These are phyloP conservation scores for Nitzschia sp. DNA, from an alignment of 108 stramenopile species.

Conservation along the genomic window DNA sequence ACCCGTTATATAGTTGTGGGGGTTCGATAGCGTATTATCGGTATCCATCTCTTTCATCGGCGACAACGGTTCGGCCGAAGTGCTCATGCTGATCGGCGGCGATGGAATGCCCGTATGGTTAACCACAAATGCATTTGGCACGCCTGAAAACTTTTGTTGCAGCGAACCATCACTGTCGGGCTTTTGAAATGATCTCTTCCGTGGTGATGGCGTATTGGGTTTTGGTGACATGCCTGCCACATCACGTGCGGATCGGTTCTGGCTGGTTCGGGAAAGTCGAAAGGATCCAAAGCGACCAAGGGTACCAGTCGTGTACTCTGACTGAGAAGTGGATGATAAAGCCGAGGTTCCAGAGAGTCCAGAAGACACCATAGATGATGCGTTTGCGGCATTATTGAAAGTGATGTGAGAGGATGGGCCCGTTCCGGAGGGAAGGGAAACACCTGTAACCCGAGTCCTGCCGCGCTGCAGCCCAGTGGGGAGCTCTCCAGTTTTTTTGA, in stretches of 20 bases:
- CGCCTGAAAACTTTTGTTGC: background rate
- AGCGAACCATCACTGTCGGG: background rate
- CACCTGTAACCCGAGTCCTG: background rate
- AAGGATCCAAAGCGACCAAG: background rate
- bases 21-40: too few relatives aligned
- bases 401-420: background rate
- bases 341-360: background rate
- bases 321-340: background rate
- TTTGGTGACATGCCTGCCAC: background rate
- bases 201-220: background rate
- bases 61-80: too few relatives aligned
- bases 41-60: too few relatives aligned
- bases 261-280: background rate
- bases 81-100: too few relatives aligned
- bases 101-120: background rate
- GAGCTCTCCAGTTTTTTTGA: conserved; percentile 1
- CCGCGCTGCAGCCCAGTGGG: conserved; percentile 5
- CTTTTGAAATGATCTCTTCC: background rate
- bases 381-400: background rate
- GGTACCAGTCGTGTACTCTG: background rate
- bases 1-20: too few relatives aligned
- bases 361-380: background rate
- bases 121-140: background rate
- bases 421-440: background rate
- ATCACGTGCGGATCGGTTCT: background rate